Percentiles rank a stretch among this genome's conserved stretches.
Evolutionary conservation across 164 flowering plant species (phyloP).

Genomic region (Vitis riparia): DNA sequence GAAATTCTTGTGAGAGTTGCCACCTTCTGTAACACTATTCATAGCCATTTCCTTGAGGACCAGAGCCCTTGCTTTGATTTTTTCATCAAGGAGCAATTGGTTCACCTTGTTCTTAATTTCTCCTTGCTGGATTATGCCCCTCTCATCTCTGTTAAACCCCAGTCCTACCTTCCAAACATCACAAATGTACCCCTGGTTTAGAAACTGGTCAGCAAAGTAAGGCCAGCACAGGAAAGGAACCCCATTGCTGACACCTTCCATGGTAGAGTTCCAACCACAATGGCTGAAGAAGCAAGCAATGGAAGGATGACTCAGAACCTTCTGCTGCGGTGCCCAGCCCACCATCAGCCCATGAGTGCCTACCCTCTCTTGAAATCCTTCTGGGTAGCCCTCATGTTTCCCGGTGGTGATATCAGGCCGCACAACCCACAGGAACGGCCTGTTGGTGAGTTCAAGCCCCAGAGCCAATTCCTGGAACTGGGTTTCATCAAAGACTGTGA

Average conservation of each 20-base stretch:
- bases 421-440: constrained; percentile 56
- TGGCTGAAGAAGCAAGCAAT: constrained; percentile 60
- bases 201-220: constrained; percentile 50
- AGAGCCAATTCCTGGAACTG: constrained; percentile 51
- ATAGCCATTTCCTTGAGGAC: constrained; percentile 28
- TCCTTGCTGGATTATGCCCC: constrained; percentile 24
- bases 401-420: constrained; percentile 28
- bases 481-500: constrained; percentile 18
- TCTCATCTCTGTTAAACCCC: constrained; percentile 19
- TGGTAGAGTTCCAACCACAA: constrained; percentile 69
- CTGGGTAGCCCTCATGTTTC: constrained; percentile 19
- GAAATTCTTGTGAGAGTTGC: constrained; percentile 21
- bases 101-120: constrained; percentile 36
- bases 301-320: constrained; percentile 45
- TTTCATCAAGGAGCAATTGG: constrained; percentile 22
- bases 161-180: constrained; percentile 54
- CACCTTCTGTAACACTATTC: constrained; percentile 28
- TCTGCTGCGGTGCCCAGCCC: constrained; percentile 58
- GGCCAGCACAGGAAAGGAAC: constrained; percentile 68
- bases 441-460: constrained; percentile 42
- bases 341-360: constrained; percentile 34
- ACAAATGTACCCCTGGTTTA: constrained; percentile 37
- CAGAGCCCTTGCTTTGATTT: constrained; percentile 24
- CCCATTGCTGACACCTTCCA: constrained; percentile 49
- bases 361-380: constrained; percentile 35